Evolutionary conservation across 2,329 filamentous ascomycete species (phyloP), one percentile per base, ranked within the genome.

Genomic region (Lecanicillium sp.): DNA sequence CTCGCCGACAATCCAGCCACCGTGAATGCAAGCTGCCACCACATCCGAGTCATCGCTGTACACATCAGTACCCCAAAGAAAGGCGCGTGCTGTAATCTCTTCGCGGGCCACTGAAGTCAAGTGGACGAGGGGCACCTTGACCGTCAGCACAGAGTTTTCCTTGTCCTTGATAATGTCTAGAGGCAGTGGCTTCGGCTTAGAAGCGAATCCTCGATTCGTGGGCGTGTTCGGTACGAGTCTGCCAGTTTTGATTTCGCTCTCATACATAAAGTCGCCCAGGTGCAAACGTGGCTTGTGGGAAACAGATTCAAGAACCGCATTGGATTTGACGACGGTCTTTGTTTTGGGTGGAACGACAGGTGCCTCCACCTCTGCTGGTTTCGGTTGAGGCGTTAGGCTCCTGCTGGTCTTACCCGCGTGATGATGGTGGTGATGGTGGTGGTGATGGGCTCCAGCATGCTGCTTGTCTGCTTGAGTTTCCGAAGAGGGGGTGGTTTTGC

Each of bases 1-100:
- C 51, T 89, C 86, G 25, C 90, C 90, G 30, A 82, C 80, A 48
- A 98, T 83, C 80, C 88, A 96, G 4, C 92, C 92, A 2, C 81
- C 80, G 57, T 98, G 92, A 33, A 98, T 90, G 43, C 89, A 90
- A 3, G 90, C 89, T 0, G 88, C 90, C 17, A 98, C 74, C 1
- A 92, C 79, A 54, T 98, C 92, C 0, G 88, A 95, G 59, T 98
- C 92, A 50, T 98, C 92, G 0, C 88, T 94, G 56, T 96, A 96
- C 6, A 98, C 75, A 28, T 94, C 89, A 0, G 87, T 92, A 1
- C 92, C 92, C 89, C 90, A 98, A 0, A 98, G 59, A 7, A 85
- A 85, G 15, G 83, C 75, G 25, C 86, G 76, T 7, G 78, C 66
- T 9, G 88, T 94, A 37, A 96, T 89, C 48, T 94, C 85, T 55